phyloP scores from a whole-genome alignment of 148 eudicot species.

The Amaranthus palmeri region DNA sequence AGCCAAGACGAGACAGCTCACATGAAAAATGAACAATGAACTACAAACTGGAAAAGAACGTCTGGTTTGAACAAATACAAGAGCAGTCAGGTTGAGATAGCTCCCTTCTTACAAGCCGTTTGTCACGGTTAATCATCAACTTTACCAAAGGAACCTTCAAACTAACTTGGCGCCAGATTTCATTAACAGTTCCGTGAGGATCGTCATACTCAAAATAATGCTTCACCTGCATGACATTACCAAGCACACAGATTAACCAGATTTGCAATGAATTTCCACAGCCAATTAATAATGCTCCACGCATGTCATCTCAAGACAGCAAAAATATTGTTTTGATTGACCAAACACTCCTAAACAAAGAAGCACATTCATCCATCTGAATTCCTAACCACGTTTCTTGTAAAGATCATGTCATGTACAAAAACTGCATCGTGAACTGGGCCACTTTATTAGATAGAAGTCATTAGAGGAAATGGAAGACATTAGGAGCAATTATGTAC shows the following conservation, averaged over 20 bases:
- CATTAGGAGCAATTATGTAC: too few relatives aligned
- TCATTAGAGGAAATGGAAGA: too few relatives aligned
- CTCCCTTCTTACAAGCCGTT: conserved; percentile 62
- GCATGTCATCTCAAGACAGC: too few relatives aligned
- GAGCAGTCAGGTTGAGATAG: conserved; percentile 78
- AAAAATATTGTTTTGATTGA: too few relatives aligned
- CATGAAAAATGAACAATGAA: neutral
- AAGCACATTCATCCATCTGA: too few relatives aligned
- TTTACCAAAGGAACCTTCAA: conserved; percentile 66
- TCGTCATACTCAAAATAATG: conserved; percentile 80
- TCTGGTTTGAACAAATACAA: conserved; percentile 74
- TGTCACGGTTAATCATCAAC: conserved; percentile 88
- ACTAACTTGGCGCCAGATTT: conserved; percentile 93
- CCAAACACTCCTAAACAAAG: neutral
- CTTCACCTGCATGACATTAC: conserved; percentile 48
- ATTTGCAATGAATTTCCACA: neutral
- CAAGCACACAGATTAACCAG: neutral
- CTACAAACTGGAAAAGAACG: conserved; percentile 39
- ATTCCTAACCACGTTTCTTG: too few relatives aligned
- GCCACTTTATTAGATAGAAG: too few relatives aligned
- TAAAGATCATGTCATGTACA: too few relatives aligned
- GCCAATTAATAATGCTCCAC: neutral
- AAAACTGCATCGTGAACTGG: too few relatives aligned
- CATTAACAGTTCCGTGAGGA: conserved; percentile 80
- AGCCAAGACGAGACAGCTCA: conserved; percentile 1